A percentile compares a stretch with the other conserved stretches of the same genome.
These are phyloP conservation scores for Aaosphaeria pasadenensis DNA, from an alignment of 2,329 filamentous ascomycete species.

Conservation along the genomic window DNA sequence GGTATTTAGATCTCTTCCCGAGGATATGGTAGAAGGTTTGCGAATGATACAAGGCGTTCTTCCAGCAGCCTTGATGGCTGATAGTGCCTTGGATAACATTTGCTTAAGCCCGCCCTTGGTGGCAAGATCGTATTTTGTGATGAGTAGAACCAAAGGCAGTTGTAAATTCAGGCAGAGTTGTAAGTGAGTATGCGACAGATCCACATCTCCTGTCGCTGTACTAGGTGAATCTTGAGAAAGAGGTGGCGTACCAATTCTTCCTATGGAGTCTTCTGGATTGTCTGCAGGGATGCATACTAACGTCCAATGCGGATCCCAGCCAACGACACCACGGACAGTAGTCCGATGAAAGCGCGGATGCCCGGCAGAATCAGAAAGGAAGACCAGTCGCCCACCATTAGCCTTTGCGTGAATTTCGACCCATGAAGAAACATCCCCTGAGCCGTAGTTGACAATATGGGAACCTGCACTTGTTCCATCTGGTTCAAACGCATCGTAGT, in stretches of 20 bases:
- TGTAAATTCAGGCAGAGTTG: constrained; percentile 79
- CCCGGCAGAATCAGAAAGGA: constrained; percentile 88
- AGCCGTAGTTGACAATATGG: constrained; percentile 76
- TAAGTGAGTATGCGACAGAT: constrained; percentile 76
- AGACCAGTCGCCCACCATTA: constrained; percentile 72
- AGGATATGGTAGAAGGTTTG: constrained; percentile 18
- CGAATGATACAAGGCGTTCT: constrained; percentile 69
- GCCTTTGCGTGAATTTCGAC: constrained; percentile 85
- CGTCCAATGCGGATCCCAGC: constrained; percentile 94
- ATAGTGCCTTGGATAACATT: constrained; percentile 70
- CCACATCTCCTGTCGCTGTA: constrained; percentile 56
- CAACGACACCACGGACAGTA: constrained; percentile 83
- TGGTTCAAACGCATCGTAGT: constrained; percentile 43
- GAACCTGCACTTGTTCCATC: constrained; percentile 11
- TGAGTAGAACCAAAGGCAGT: constrained; percentile 73
- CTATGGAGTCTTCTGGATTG: constrained; percentile 54
- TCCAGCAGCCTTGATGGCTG: constrained; percentile 71
- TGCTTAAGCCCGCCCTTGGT: constrained; percentile 68
- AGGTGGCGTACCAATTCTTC: constrained; percentile 45
- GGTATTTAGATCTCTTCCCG: constrained; percentile 48
- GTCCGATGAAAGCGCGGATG: constrained; percentile 87
- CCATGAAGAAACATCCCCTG: constrained; percentile 87
- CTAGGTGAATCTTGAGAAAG: constrained; percentile 53
- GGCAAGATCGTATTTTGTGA: constrained; percentile 89
- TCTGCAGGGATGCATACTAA: constrained; percentile 84